Base-by-base conservation (phyloP, 169 alveolate species). In the Eimeria praecox region DNA sequence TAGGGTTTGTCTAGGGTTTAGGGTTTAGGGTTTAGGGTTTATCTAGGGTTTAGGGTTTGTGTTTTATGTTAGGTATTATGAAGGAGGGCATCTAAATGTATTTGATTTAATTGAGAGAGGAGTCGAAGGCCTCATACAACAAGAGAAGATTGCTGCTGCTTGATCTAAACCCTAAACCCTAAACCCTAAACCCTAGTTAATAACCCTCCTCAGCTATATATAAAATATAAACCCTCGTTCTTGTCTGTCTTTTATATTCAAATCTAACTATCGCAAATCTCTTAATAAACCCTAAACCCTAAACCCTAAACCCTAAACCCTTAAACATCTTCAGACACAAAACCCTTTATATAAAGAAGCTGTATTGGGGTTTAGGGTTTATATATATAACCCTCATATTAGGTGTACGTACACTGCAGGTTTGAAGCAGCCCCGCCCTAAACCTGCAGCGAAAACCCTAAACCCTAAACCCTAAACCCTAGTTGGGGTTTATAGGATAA, bases 41-140 rank as follows among this genome's bases (percentile, higher is more conserved):
- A 14, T 49, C 56, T 56, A 56, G 66, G 66, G 66, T 56, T 56
- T 56, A 56, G 66, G 87, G 71, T 30, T 46, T 54, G 64, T 46
- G 90, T 38, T 56, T 38, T 56, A 44, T n/a, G 12, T 49, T 80
- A 86, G 92, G 59, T 86, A 86, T 80, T 86, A 86, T 80, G 92
- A 86, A 44, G 92, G 92, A 6, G 80, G 92, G 30, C 92, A 86
- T 35, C 40, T 35, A 2, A 38, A 38, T 4, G 92, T 86, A 1
- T 86, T 86, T 62, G 78, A 59, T 35, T 86, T 54, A 30, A 86
- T 86, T 24, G 82, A 59, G 33, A 54, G 56, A 22, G 92, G 92
- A 14, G 52, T 80, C 1, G 90, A 80, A 8, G 90, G 90, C 12
- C 64, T 80, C 38, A 80, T 80, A 24, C 14, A 78, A 30, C 4